Conservation (phyloP, 176 grass and related monocot species). For the Elymus sibiricus region DNA sequence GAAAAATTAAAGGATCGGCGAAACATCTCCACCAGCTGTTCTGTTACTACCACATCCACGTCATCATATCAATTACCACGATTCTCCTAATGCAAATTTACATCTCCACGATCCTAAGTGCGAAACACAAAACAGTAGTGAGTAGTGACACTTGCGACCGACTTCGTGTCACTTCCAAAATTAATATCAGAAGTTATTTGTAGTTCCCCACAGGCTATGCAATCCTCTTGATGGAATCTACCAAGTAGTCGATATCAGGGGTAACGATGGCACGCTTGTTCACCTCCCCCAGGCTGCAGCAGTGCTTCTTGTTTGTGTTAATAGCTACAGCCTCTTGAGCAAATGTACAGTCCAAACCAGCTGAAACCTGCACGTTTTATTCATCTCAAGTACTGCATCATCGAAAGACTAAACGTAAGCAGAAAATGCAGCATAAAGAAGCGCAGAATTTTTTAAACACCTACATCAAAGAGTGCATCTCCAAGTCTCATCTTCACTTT, state of each 20-base stretch:
- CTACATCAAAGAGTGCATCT: slow-evolving; percentile 63
- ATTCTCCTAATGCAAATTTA: neutral
- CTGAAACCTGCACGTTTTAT: slow-evolving; percentile 45
- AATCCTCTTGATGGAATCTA: slow-evolving; percentile 34
- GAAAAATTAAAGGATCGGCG: neutral
- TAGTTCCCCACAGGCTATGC: neutral
- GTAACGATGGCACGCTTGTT: slow-evolving; percentile 39
- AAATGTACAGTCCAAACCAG: slow-evolving; percentile 55
- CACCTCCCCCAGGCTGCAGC: slow-evolving; percentile 53
- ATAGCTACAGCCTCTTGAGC: slow-evolving; percentile 48
- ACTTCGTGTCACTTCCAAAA: neutral
- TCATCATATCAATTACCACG: neutral
- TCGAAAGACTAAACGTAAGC: neutral
- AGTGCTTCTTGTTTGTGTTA: slow-evolving; percentile 64
- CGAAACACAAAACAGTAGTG: neutral
- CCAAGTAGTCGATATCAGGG: slow-evolving; percentile 54
- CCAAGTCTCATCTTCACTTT: slow-evolving; percentile 84
- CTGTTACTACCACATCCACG: neutral
- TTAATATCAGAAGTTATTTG: neutral
- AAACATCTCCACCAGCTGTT: neutral
- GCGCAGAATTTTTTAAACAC: neutral
- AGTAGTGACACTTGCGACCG: neutral
- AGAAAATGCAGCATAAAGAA: slow-evolving; percentile 5
- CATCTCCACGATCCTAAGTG: neutral
- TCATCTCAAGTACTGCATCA: neutral